Evolutionary conservation across 495 filamentous ascomycete genomes (phyloP), one percentile per base, ranked within the genome.

Genomic region (Mytilinidion resinicola): DNA sequence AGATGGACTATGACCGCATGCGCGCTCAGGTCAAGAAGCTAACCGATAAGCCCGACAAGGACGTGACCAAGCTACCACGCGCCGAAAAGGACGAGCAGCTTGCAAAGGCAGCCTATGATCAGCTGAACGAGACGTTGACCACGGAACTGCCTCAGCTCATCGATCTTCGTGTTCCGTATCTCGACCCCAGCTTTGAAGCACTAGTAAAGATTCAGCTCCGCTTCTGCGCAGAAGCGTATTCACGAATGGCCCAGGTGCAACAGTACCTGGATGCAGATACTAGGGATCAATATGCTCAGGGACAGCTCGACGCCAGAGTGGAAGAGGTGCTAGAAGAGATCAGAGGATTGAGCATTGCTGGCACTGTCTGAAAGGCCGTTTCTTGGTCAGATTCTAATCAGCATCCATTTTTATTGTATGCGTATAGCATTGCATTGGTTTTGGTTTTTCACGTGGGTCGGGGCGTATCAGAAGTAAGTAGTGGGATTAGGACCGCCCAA

Each of bases 261-360:
- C 95, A 98, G 74, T 98, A 96, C 73, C 80, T 98, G 44, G 93
- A 97, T 72, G 85, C 91, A n/a, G 89, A 93, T 69, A 97, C 91
- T 44, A 80, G 93, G 53, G 93, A 98, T 56, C 90, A 96, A 74
- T 98, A 98, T 74, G 93, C 93, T 14, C 84, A 89, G 61, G 93
- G 93, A 38, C 87, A 96, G 65, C 74, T 98, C 64, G 93, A 98
- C 72, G 88, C 82, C 60, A 76, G 89, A 62, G 93, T 98, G 38
- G 93, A 98, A 77, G 87, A 96, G 75, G 93, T 97, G 56, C 66
- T 98, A 72, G 91, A 96, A 70, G 90, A 97, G 78, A 97, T 98
- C 73, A 79, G 93, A 66, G 92, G 96, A 73, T 72, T 98, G 74
- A 96, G 91, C 74, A 97, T 98, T 80, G 86, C 86, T 25, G 86